Evolutionary conservation across 1,284 basidiomycete species (phyloP).

Genomic region (Cryptococcus jaspeensis): DNA sequence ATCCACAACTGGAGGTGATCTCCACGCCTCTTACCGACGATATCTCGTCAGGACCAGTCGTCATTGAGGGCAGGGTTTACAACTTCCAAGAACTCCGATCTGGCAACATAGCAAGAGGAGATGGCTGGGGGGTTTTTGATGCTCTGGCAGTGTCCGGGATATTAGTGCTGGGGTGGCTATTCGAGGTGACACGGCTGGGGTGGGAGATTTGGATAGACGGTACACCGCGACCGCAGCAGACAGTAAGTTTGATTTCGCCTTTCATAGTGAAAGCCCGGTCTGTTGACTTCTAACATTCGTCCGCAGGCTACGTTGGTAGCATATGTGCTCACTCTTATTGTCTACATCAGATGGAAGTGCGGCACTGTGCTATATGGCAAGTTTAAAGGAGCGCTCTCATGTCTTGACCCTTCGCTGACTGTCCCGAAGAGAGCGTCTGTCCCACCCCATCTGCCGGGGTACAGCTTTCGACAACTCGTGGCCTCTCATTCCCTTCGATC

Average conservation of each 20-base stretch:
- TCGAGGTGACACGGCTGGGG: background rate
- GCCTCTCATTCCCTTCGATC: slow-evolving; percentile 18
- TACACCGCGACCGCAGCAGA: background rate
- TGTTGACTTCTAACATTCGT: background rate
- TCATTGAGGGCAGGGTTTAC: slow-evolving; percentile 29
- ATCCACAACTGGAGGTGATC: slow-evolving; percentile 20
- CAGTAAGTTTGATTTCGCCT: background rate
- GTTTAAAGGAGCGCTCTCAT: background rate
- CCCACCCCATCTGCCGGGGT: slow-evolving; percentile 60
- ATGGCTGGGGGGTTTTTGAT: slow-evolving; percentile 20
- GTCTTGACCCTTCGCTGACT: slow-evolving; percentile 8
- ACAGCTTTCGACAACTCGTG: slow-evolving; percentile 58
- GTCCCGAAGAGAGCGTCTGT: slow-evolving; percentile 36
- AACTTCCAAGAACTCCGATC: slow-evolving; percentile 18
- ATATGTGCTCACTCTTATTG: background rate
- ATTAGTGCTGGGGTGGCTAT: slow-evolving; percentile 1
- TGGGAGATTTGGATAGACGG: too few relatives aligned
- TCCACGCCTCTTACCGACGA: slow-evolving; percentile 3
- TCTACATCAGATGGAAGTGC: background rate
- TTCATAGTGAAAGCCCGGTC: too few relatives aligned
- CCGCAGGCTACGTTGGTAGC: background rate
- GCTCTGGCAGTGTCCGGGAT: background rate
- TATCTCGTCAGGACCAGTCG: background rate
- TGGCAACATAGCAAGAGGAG: slow-evolving; percentile 16
- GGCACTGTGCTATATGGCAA: slow-evolving; percentile 1